Conservation (phyloP, 2,329 filamentous ascomycete species). For the Botryosphaeria dothidea region DNA sequence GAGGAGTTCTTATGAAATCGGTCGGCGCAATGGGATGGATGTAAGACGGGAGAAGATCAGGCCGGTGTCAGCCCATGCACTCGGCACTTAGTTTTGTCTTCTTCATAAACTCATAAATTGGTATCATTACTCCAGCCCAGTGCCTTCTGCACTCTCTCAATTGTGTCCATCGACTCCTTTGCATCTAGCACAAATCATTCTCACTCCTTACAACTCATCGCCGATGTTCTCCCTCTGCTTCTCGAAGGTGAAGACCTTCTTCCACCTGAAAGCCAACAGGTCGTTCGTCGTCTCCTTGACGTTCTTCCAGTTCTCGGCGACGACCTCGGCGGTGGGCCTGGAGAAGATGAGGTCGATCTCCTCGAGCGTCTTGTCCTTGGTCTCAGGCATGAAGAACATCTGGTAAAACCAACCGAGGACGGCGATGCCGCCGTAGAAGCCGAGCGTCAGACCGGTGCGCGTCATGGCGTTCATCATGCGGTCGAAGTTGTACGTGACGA, state of each 20-base stretch:
- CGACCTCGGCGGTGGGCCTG: constrained; percentile 63
- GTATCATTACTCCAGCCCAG: background rate
- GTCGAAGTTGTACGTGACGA: constrained; percentile 75
- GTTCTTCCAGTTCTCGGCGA: constrained; percentile 59
- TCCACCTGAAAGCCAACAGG: constrained; percentile 44
- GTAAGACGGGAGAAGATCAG: too few relatives aligned
- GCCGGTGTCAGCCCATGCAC: too few relatives aligned
- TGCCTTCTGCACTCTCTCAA: too few relatives aligned
- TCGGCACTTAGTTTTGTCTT: too few relatives aligned
- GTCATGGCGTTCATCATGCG: constrained; percentile 70
- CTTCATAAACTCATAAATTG: background rate
- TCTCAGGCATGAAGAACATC: constrained; percentile 74
- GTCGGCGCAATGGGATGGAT: too few relatives aligned
- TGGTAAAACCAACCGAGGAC: constrained; percentile 72
- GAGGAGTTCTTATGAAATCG: too few relatives aligned
- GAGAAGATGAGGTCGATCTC: constrained; percentile 71
- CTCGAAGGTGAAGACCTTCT: constrained; percentile 46
- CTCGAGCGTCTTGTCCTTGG: constrained; percentile 68
- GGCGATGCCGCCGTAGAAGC: constrained; percentile 75
- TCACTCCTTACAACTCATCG: constrained; percentile 2
- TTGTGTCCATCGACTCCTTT: too few relatives aligned
- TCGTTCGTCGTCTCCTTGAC: constrained; percentile 48
- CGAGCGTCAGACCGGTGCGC: constrained; percentile 64
- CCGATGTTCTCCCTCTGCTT: constrained; percentile 6
- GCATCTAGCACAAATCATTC: too few relatives aligned